phyloP scores from a whole-genome alignment of 768 basidiomycete species.

The Cystofilobasidium capitatum region DNA sequence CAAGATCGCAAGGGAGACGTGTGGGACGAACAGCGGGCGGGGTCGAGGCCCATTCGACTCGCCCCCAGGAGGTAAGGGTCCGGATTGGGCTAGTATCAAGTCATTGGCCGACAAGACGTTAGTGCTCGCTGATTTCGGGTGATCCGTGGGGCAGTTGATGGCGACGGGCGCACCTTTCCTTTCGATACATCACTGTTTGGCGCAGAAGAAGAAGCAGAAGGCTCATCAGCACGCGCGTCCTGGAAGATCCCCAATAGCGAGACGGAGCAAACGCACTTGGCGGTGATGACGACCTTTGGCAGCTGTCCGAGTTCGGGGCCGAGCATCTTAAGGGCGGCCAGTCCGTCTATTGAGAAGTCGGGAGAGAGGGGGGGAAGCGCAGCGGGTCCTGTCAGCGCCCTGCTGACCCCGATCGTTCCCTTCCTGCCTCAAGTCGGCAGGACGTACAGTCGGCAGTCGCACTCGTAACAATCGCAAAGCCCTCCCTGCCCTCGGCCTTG shows the following conservation, averaged over 20 bases:
- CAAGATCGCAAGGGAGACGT: neutral
- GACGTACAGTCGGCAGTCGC: slow-evolving; percentile 19
- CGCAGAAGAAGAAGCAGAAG: too few species aligned
- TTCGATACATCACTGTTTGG: neutral
- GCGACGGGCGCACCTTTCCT: slow-evolving; percentile 6
- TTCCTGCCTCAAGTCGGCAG: too few species aligned
- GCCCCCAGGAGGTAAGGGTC: slow-evolving; percentile 24
- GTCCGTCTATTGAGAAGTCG: slow-evolving; percentile 11
- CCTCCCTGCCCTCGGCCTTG: neutral
- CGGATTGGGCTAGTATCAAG: slow-evolving; percentile 15
- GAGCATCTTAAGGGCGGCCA: slow-evolving; percentile 1
- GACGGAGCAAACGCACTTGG: slow-evolving; percentile 16
- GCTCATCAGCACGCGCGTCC: too few species aligned
- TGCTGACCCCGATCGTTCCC: too few species aligned
- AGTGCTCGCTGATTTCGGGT: neutral
- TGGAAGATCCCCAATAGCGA: too few species aligned
- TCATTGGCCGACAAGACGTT: neutral
- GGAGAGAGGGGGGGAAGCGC: neutral
- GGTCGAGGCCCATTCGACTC: neutral
- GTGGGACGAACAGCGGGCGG: slow-evolving; percentile 7
- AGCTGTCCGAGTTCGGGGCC: slow-evolving; percentile 1
- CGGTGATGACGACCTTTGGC: slow-evolving; percentile 20
- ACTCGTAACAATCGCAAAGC: slow-evolving; percentile 17
- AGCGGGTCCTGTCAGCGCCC: neutral
- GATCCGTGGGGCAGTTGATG: neutral